phyloP scores from a whole-genome alignment of 2,329 filamentous ascomycete genomes.

The Penicillium griseofulvum region DNA sequence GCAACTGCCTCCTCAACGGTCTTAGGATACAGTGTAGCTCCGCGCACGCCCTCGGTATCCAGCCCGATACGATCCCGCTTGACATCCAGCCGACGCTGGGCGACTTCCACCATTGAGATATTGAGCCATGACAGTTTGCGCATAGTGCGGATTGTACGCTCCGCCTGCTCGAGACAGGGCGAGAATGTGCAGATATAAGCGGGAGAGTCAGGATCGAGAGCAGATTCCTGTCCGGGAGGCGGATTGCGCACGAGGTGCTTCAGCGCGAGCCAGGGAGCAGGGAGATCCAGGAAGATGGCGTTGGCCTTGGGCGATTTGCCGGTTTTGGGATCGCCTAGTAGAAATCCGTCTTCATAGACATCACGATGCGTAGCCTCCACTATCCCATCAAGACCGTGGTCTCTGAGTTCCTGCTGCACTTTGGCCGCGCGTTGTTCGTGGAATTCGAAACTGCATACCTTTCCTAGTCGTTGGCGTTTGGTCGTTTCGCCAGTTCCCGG shows the following conservation, averaged over 20 bases:
- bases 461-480: conserved; percentile 37
- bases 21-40: conserved; percentile 62
- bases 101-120: conserved; percentile 89
- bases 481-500: conserved; percentile 23
- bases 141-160: conserved; percentile 76
- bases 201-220: conserved; percentile 68
- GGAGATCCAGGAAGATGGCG: conserved; percentile 51
- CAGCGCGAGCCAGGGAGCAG: conserved; percentile 51
- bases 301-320: conserved; percentile 44
- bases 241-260: conserved; percentile 46
- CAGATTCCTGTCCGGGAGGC: conserved; percentile 40
- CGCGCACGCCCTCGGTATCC: conserved; percentile 63
- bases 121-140: conserved; percentile 83
- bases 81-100: conserved; percentile 75
- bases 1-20: conserved; percentile 76
- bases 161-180: conserved; percentile 95
- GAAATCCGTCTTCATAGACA: conserved; percentile 50
- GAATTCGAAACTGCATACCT: conserved; percentile 53
- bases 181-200: conserved; percentile 90
- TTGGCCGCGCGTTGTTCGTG: conserved; percentile 45
- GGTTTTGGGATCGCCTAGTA: conserved; percentile 35
- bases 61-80: conserved; percentile 77
- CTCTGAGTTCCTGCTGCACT: conserved; percentile 43
- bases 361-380: conserved; percentile 50
- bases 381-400: conserved; percentile 45